Evolutionary conservation across 1,284 basidiomycete genomes (phyloP).

Genomic region (Omphalotus olearius): DNA sequence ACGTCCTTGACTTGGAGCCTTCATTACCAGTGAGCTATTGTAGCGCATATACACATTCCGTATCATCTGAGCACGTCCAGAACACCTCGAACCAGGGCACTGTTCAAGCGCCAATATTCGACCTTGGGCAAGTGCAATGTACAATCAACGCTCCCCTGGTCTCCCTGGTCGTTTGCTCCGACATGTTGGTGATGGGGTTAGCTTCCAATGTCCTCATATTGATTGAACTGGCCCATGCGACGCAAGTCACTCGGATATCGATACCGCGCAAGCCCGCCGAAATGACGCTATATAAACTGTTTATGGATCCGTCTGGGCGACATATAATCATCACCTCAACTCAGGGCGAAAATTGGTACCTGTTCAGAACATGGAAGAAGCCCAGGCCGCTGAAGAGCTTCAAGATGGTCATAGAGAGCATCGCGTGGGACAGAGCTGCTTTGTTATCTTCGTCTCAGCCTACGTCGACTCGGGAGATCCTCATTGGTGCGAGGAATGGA

Average conservation of each 20-base stretch:
- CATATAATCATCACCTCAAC: slow-evolving; percentile 86
- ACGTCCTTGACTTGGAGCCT: slow-evolving; percentile 35
- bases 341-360: slow-evolving; percentile 93
- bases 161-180: slow-evolving; percentile 79
- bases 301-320: slow-evolving; percentile 87
- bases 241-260: slow-evolving; percentile 75
- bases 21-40: slow-evolving; percentile 34
- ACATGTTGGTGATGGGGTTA: slow-evolving; percentile 82
- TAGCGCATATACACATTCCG: slow-evolving; percentile 11
- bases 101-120: slow-evolving; percentile 66
- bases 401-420: slow-evolving; percentile 85
- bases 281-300: slow-evolving; percentile 73
- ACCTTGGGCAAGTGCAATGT: slow-evolving; percentile 85
- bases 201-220: slow-evolving; percentile 76
- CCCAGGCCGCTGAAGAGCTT: slow-evolving; percentile 76
- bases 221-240: slow-evolving; percentile 80
- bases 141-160: slow-evolving; percentile 79
- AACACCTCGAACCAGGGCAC: slow-evolving; percentile 29
- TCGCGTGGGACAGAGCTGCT: slow-evolving; percentile 90
- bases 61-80: slow-evolving; percentile 19
- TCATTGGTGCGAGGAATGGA: slow-evolving; percentile 86
- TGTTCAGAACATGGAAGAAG: slow-evolving; percentile 78
- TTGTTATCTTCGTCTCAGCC: slow-evolving; percentile 60
- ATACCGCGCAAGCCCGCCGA: slow-evolving; percentile 70
- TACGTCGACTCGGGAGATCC: slow-evolving; percentile 78